Evolutionary conservation across 176 grass and related monocot genomes (phyloP), one percentile per base, ranked within the genome.

Genomic region (Dendrocalamus sinicus): DNA sequence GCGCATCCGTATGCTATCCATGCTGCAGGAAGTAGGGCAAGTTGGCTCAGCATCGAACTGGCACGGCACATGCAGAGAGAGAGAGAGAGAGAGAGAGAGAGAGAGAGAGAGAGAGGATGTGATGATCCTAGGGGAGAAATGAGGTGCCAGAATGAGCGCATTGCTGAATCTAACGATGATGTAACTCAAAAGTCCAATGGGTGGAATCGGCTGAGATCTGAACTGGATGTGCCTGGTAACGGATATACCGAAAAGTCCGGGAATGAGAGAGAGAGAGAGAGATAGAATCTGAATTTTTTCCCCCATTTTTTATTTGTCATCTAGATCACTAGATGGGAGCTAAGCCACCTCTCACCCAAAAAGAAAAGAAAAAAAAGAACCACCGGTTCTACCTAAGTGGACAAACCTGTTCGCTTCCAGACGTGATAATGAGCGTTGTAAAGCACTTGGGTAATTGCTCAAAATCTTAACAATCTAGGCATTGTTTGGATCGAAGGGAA

Each of bases 31-130:
- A 87, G 70, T 51, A 61, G 61, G 41, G 22, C 81, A 46, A 91
- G 61, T 79, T 84, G 75, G 69, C 30, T 65, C 59, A 35, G 15
- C 15, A 19, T 83, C 61, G 37, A 82, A 78, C 81, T 91, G 69
- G 75, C 85, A 80, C 12, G 22, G 78, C 80, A 84, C 30, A 32
- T 0, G 0, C 30, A 32, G 2, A 32, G 2, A 32, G 30, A 32
- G 30, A 32, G 30, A 32, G 30, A 32, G n/a, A 60, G 11, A 32
- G 7, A 73, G 12, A 39, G 23, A 51, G 48, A 51, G 48, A 26
- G 26, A 26, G n/a, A 60, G 11, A 32, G 7, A 73, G 12, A 39
- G 23, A 51, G 48, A 51, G 48, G 26, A 44, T 4, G 59, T 26
- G 43, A 83, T 75, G 70, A 65, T 84, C 28, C 57, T 48, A 51